Percentiles rank a stretch among this genome's conserved stretches.
These are phyloP conservation scores for Monosporascus ibericus DNA, from an alignment of 2,329 filamentous ascomycete species.

Conservation along the genomic window DNA sequence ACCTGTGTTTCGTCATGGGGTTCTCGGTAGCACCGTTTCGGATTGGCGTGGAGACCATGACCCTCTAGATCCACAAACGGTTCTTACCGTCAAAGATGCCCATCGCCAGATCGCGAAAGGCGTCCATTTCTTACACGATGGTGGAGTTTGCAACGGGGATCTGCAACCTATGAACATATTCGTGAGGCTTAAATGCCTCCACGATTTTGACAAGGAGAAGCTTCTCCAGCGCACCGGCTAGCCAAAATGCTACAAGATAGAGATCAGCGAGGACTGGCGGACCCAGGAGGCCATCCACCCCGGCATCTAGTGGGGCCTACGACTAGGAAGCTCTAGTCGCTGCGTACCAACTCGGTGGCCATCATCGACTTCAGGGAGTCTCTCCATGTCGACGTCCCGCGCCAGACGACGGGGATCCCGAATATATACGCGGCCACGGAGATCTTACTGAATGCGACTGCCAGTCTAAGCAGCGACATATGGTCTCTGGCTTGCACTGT, in stretches of 20 bases:
- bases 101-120: not conserved
- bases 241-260: not conserved
- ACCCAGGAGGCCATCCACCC: not conserved
- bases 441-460: no score
- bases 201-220: not conserved
- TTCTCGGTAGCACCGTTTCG: not conserved
- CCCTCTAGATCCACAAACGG: not conserved
- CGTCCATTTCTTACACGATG: slow-evolving; percentile 1
- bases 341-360: not conserved
- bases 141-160: slow-evolving; percentile 2
- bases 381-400: not conserved
- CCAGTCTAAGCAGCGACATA: no score
- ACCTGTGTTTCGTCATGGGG: not conserved
- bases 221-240: not conserved
- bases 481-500: no score
- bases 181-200: not conserved
- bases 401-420: not conserved
- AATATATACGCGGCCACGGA: no score
- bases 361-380: not conserved
- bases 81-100: not conserved
- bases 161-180: slow-evolving; percentile 2
- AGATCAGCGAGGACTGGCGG: not conserved
- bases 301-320: not conserved
- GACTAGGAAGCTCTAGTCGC: not conserved
- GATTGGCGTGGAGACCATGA: not conserved